Conservation (phyloP, 768 basidiomycete genomes). For the Tylopilus cervinicoccineus region DNA sequence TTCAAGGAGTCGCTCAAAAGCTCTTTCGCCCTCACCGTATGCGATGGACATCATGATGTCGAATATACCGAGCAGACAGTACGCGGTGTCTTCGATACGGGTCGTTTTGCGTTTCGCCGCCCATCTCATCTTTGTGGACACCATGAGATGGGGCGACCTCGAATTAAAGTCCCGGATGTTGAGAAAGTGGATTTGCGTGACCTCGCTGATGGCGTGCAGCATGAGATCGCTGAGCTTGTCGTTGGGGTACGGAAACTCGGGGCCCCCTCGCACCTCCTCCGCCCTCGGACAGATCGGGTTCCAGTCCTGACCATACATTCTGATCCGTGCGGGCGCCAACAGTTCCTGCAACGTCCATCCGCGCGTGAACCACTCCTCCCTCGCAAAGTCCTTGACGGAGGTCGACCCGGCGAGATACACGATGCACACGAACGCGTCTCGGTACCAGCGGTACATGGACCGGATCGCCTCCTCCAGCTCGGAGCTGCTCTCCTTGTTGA, state of each 20-base stretch:
- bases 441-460: slow-evolving; percentile 14
- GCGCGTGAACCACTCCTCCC: slow-evolving; percentile 11
- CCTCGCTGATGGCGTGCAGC: background rate
- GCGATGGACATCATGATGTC: slow-evolving; percentile 10
- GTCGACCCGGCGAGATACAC: slow-evolving; percentile 7
- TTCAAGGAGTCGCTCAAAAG: slow-evolving; percentile 11
- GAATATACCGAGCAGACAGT: slow-evolving; percentile 11
- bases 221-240: slow-evolving; percentile 12
- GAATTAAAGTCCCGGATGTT: slow-evolving; percentile 2
- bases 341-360: slow-evolving; percentile 16
- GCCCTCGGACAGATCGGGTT: background rate
- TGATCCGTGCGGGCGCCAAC: slow-evolving; percentile 6
- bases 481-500: slow-evolving; percentile 13
- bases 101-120: slow-evolving; percentile 12
- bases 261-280: background rate
- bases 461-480: slow-evolving; percentile 13
- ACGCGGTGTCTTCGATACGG: slow-evolving; percentile 8
- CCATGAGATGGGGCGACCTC: slow-evolving; percentile 2
- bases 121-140: slow-evolving; percentile 15
- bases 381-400: background rate
- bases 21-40: slow-evolving; percentile 10
- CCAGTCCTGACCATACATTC: slow-evolving; percentile 13
- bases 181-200: background rate
- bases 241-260: slow-evolving; percentile 6
- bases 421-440: slow-evolving; percentile 12